Evolutionary conservation across 768 basidiomycete species (phyloP).

Genomic region (Wakefieldia striispora): DNA sequence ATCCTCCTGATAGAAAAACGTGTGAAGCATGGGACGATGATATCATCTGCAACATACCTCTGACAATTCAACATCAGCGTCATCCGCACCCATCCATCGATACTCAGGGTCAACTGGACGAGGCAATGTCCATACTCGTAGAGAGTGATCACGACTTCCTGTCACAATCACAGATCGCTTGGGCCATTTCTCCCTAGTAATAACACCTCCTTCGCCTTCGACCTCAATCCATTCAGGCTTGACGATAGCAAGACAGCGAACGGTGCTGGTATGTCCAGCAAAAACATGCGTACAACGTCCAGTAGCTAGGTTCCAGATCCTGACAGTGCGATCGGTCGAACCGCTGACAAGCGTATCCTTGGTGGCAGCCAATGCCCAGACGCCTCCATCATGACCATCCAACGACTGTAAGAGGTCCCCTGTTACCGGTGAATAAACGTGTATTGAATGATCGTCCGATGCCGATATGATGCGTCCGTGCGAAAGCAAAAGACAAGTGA

Average conservation of each 20-base stretch:
- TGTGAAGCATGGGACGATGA: conserved; percentile 1
- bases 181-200: conserved; percentile 69
- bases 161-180: conserved; percentile 72
- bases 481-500: conserved; percentile 95
- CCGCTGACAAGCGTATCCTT: conserved; percentile 89
- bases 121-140: conserved; percentile 68
- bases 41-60: conserved; percentile 32
- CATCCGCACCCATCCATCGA: conserved; percentile 60
- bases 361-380: conserved; percentile 92
- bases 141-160: conserved; percentile 64
- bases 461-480: conserved; percentile 94
- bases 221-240: conserved; percentile 87
- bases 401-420: conserved; percentile 74
- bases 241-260: conserved; percentile 93
- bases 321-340: conserved; percentile 89
- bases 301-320: conserved; percentile 83
- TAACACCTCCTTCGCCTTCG: conserved; percentile 58
- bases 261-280: conserved; percentile 94
- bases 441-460: conserved; percentile 95
- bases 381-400: conserved; percentile 91
- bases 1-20: conserved; percentile 49
- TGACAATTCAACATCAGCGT: conserved; percentile 58
- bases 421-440: conserved; percentile 86
- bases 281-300: conserved; percentile 90
- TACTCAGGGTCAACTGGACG: conserved; percentile 74